phyloP scores from a whole-genome alignment of 2,329 filamentous ascomycete genomes.

The Mycosphaerella sp. region DNA sequence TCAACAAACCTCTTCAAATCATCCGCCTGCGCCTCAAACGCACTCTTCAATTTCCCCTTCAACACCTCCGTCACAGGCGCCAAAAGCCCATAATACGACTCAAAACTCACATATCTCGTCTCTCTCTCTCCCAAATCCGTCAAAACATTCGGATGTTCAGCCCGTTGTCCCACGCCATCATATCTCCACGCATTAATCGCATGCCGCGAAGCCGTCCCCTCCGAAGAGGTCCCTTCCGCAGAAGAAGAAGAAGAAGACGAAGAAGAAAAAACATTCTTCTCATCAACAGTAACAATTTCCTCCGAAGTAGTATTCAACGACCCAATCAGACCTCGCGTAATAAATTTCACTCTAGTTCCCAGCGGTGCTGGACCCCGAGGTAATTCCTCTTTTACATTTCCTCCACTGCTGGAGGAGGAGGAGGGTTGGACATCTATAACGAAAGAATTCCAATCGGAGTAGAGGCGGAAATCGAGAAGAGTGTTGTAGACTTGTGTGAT shows the following conservation, averaged over 20 bases:
- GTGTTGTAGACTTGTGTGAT: neutral
- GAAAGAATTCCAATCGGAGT: conserved; percentile 6
- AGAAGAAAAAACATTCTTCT: neutral
- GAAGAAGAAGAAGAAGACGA: too few relatives aligned
- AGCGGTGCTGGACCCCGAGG: neutral
- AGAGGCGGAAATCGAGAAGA: conserved; percentile 5
- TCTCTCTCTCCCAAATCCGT: conserved; percentile 1
- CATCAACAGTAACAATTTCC: conserved; percentile 3
- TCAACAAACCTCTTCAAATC: conserved; percentile 7
- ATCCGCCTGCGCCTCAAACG: conserved; percentile 5
- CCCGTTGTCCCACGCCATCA: conserved; percentile 1
- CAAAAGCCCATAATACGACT: conserved; percentile 4
- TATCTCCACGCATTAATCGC: conserved; percentile 4
- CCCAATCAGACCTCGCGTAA: conserved; percentile 1
- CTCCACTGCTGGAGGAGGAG: neutral
- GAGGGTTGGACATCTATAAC: neutral
- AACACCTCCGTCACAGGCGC: neutral
- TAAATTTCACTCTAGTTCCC: conserved; percentile 3
- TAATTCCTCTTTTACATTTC: too few relatives aligned
- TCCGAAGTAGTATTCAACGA: conserved; percentile 1
- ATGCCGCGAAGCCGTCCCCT: neutral
- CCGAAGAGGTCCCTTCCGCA: too few relatives aligned
- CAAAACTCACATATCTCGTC: conserved; percentile 2
- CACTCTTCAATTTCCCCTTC: conserved; percentile 1
- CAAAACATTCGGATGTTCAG: conserved; percentile 7